Percentiles rank a stretch among this genome's conserved stretches.
These are phyloP conservation scores for Ocimum tenuiflorum DNA, from an alignment of 257 asterid species.

Conservation along the genomic window DNA sequence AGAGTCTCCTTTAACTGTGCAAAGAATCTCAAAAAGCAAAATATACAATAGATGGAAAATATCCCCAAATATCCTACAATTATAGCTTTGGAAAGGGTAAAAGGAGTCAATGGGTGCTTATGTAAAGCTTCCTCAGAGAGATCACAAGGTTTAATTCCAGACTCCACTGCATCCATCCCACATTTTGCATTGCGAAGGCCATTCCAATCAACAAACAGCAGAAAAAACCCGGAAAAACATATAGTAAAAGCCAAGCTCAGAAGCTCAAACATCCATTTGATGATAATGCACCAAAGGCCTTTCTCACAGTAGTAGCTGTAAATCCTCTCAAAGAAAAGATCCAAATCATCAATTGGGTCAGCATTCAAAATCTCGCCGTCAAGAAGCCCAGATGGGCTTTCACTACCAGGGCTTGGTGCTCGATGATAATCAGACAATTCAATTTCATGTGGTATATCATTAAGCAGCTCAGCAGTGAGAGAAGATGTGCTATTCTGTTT, in stretches of 20 bases:
- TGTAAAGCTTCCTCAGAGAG: conserved; percentile 85
- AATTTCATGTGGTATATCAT: conserved; percentile 58
- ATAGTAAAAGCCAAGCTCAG: conserved; percentile 76
- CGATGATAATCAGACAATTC: conserved; percentile 76
- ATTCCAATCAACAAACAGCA: conserved; percentile 86
- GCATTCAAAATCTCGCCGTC: conserved; percentile 63
- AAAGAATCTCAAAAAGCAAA: conserved; percentile 77
- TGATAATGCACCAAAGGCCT: conserved; percentile 94
- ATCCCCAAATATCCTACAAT: conserved; percentile 81
- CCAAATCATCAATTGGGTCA: conserved; percentile 78
- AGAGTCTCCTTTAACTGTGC: conserved; percentile 84
- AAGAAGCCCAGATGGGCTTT: conserved; percentile 94
- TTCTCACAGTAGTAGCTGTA: conserved; percentile 86
- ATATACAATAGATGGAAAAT: conserved; percentile 69
- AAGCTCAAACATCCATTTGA: conserved; percentile 85
- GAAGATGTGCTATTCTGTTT: conserved; percentile 53
- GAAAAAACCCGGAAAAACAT: conserved; percentile 80
- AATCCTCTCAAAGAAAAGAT: conserved; percentile 85
- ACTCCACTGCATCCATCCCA: conserved; percentile 99
- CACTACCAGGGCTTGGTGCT: conserved; percentile 79
- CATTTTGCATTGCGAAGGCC: conserved; percentile 94
- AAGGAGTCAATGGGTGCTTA: conserved; percentile 74
- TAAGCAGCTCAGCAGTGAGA: conserved; percentile 53
- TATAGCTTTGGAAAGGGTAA: conserved; percentile 67
- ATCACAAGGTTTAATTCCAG: conserved; percentile 92